Percentiles rank a stretch among this genome's conserved stretches.
Evolutionary conservation across 495 filamentous ascomycete genomes (phyloP).

Genomic region (Lasiosphaeria ovina): DNA sequence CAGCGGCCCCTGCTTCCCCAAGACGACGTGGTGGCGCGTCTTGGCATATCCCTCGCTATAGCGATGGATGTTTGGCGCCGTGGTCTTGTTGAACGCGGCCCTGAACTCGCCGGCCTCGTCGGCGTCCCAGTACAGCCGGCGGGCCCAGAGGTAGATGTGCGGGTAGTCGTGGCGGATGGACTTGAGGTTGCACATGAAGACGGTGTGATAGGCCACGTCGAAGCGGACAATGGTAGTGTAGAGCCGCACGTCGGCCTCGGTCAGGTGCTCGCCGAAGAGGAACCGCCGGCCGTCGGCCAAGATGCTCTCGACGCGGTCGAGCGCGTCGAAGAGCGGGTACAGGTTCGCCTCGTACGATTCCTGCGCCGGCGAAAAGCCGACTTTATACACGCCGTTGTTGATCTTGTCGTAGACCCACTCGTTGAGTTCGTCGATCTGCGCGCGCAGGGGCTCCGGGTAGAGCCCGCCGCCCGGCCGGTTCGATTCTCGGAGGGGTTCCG

Average conservation of each 20-base stretch:
- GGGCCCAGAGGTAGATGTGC: conserved; percentile 64
- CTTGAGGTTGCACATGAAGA: conserved; percentile 78
- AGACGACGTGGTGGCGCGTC: conserved; percentile 22
- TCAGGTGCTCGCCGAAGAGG: conserved; percentile 62
- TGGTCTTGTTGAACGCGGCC: conserved; percentile 53
- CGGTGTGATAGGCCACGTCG: conserved; percentile 76
- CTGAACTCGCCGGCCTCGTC: conserved; percentile 31
- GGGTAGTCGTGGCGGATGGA: conserved; percentile 77
- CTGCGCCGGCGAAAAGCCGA: conserved; percentile 52
- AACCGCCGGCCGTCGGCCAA: conserved; percentile 47
- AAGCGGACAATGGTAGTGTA: conserved; percentile 79
- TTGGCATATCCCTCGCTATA: conserved; percentile 27
- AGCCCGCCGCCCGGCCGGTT: conserved; percentile 47
- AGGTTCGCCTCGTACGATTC: conserved; percentile 69
- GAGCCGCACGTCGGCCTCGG: conserved; percentile 75
- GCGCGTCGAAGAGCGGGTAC: conserved; percentile 62
- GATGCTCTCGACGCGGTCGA: conserved; percentile 66
- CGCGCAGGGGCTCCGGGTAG: conserved; percentile 57
- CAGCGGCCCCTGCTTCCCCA: conserved; percentile 19
- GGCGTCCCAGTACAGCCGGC: conserved; percentile 67
- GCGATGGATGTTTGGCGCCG: conserved; percentile 41
- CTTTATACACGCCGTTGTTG: conserved; percentile 81
- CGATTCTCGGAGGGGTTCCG: conserved; percentile 56
- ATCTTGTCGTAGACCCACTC: conserved; percentile 81
- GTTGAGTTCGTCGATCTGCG: conserved; percentile 71